phyloP scores from a whole-genome alignment of 441 rosid genomes.

The Raphanus hybrid region DNA sequence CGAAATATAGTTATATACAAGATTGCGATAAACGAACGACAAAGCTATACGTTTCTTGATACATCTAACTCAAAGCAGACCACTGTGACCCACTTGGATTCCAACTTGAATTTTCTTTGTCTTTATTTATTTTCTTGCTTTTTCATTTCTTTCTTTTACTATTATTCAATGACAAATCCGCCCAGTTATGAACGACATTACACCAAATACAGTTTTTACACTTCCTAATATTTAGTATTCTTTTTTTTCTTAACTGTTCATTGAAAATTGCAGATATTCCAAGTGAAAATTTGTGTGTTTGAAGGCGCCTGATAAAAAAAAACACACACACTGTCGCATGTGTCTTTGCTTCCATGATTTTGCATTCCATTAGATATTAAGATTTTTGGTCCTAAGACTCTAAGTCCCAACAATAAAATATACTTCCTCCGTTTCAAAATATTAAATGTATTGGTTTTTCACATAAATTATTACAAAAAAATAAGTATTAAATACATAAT shows the following conservation, averaged over 20 bases:
- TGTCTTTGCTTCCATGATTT: constrained; percentile 39
- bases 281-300: background rate
- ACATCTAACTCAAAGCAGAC: constrained; percentile 37
- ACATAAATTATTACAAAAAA: too few relatives aligned
- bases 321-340: constrained; percentile 29
- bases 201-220: constrained; percentile 5
- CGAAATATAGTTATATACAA: background rate
- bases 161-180: background rate
- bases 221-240: background rate
- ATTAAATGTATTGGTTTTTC: too few relatives aligned
- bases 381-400: constrained; percentile 32
- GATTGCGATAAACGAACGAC: constrained; percentile 32
- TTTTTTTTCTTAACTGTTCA: background rate
- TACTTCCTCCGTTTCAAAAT: too few relatives aligned
- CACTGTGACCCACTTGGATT: constrained; percentile 44
- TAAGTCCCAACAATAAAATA: constrained; percentile 3
- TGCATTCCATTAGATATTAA: constrained; percentile 34
- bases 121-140: constrained; percentile 20
- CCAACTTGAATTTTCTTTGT: constrained; percentile 39
- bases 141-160: constrained; percentile 14
- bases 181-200: background rate
- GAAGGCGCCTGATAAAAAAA: constrained; percentile 7
- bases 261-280: background rate
- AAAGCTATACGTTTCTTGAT: constrained; percentile 32
- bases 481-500: too few relatives aligned